phyloP scores from a whole-genome alignment of 495 filamentous ascomycete genomes.

The Podospora conica region DNA sequence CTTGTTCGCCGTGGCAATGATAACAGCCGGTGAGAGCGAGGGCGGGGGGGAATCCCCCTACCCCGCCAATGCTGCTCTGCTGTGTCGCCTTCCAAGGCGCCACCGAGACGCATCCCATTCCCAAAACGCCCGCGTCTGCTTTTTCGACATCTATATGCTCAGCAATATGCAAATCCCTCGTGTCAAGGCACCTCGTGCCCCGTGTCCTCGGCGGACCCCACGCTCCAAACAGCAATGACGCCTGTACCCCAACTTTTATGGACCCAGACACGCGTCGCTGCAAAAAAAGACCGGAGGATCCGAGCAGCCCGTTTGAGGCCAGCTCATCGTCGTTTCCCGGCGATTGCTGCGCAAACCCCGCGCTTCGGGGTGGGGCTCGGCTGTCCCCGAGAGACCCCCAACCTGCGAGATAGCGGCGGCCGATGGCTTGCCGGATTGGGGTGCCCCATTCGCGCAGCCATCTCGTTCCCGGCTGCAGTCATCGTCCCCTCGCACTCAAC shows the following conservation, averaged over 20 bases:
- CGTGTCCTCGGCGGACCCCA: neutral
- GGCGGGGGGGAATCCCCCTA: neutral
- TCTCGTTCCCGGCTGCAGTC: neutral
- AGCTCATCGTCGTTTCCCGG: neutral
- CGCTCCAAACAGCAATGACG: neutral
- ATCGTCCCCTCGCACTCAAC: neutral
- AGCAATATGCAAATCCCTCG: neutral
- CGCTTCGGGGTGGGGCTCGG: constrained; percentile 2
- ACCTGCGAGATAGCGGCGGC: neutral
- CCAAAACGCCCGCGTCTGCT: neutral
- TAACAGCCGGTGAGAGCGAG: neutral
- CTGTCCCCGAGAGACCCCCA: neutral
- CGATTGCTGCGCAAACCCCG: constrained; percentile 2
- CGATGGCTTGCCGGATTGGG: neutral
- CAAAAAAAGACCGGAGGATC: neutral
- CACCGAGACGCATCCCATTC: neutral
- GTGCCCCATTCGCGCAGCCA: neutral
- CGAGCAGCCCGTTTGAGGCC: neutral
- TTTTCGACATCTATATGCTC: neutral
- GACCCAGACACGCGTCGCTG: neutral
- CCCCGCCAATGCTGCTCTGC: neutral
- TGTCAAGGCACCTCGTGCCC: neutral
- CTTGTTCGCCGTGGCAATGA: neutral
- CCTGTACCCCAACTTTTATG: neutral
- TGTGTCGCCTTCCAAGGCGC: neutral